Conservation (phyloP, 2,329 filamentous ascomycete species). For the Aspergillus tamarii region DNA sequence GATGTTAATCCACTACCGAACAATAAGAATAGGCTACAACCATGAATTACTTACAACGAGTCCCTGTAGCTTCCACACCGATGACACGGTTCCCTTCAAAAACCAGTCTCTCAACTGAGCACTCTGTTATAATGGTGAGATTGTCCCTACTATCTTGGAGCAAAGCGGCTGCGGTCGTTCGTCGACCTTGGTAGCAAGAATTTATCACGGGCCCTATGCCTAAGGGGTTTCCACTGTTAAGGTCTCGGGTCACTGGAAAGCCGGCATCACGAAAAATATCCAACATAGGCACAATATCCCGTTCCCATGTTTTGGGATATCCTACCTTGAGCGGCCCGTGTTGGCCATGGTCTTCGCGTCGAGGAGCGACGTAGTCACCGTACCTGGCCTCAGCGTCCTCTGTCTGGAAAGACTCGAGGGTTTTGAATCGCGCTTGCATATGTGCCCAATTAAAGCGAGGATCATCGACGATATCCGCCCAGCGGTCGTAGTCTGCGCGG, state of each 20-base stretch:
- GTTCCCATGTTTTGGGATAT: slow-evolving; percentile 55
- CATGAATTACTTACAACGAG: slow-evolving; percentile 38
- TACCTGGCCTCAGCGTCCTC: slow-evolving; percentile 43
- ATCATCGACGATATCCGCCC: slow-evolving; percentile 61
- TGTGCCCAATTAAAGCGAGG: slow-evolving; percentile 59
- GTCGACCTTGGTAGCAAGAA: slow-evolving; percentile 51
- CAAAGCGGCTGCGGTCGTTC: slow-evolving; percentile 57
- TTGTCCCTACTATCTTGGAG: slow-evolving; percentile 52
- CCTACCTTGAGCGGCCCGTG: slow-evolving; percentile 53
- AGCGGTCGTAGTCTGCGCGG: slow-evolving; percentile 64
- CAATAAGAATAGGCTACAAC: background rate
- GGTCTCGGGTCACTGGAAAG: slow-evolving; percentile 55
- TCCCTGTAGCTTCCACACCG: slow-evolving; percentile 50
- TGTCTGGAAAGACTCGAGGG: slow-evolving; percentile 58
- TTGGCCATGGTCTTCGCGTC: slow-evolving; percentile 51
- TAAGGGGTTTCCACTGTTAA: slow-evolving; percentile 62
- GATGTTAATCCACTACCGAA: background rate
- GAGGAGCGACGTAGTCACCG: slow-evolving; percentile 53
- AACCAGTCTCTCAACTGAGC: slow-evolving; percentile 53
- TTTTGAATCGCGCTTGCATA: slow-evolving; percentile 55
- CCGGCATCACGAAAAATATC: slow-evolving; percentile 55
- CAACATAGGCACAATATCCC: slow-evolving; percentile 49
- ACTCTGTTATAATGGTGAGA: slow-evolving; percentile 55
- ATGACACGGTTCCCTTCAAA: slow-evolving; percentile 50
- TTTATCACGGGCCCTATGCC: slow-evolving; percentile 58